Base-by-base conservation (phyloP, 2,329 filamentous ascomycete species). In the Sarocladiaceae sp. region DNA sequence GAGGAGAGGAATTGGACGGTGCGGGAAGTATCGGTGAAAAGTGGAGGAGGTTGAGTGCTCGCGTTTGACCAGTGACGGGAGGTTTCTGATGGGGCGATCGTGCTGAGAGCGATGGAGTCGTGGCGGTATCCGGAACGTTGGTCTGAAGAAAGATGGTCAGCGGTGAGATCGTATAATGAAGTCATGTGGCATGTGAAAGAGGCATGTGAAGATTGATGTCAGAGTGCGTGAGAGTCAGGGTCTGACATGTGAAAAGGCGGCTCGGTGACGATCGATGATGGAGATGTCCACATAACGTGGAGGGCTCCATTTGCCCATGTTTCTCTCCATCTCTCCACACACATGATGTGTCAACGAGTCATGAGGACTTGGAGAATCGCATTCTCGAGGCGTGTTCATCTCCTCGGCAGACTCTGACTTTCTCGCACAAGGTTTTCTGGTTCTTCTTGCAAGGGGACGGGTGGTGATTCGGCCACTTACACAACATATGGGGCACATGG, bases 401-500 rank as follows among this genome's bases (percentile, higher is more conserved):
- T n/a, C n/a, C n/a, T n/a, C n/a, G n/a, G n/a, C n/a, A n/a, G n/a
- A n/a, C n/a, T n/a, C n/a, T n/a, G n/a, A n/a, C n/a, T n/a, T n/a
- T n/a, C n/a, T n/a, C n/a, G n/a, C n/a, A 42, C 31, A n/a, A n/a
- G n/a, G n/a, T n/a, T n/a, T 37, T 5, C 35, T n/a, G 37, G 17
- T 20, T 23, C 18, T 20, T 15, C 5, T 13, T 23, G 37, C n/a
- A n/a, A n/a, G 26, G 23, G 13, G 23, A 29, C 22, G 42, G 23
- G 23, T 5, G 42, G 17, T 5, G 23, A 4, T 23, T 6, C 15
- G 20, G 23, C 39, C 44, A 72, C 75, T 73, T 72, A 78, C 75
- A 75, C 57, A 75, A 66, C 60, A 75, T 66, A 62, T 75, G 72
- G 58, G 74, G 70, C 53, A 73, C 68, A 58, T 77, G 75, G 61